Evolutionary conservation across 495 filamentous ascomycete species (phyloP).

Genomic region (Lasiosphaeriaceae sp.): DNA sequence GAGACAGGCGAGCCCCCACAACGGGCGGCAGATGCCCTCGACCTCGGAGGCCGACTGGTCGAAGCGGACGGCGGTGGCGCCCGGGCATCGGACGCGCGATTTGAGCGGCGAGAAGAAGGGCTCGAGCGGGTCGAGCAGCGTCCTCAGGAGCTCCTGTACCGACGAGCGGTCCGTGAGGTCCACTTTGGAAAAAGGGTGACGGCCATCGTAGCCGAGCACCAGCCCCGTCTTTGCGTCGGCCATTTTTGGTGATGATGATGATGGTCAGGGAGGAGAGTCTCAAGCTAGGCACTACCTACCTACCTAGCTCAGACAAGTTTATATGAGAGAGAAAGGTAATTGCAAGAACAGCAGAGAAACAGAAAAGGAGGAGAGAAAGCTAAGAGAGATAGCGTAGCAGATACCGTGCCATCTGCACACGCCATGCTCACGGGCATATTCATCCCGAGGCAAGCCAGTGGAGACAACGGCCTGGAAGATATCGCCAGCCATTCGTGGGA

Average conservation of each 20-base stretch:
- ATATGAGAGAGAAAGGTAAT: not conserved
- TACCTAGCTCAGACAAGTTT: not conserved
- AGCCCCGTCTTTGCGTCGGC: constrained; percentile 35
- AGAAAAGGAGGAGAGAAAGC: not conserved
- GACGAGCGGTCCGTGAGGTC: constrained; percentile 45
- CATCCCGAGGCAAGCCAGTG: not conserved
- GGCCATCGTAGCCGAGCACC: constrained; percentile 45
- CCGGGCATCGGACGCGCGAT: constrained; percentile 55
- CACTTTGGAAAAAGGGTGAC: constrained; percentile 49
- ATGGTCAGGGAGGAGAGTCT: not conserved
- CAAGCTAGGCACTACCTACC: not conserved
- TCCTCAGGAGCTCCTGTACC: constrained; percentile 54
- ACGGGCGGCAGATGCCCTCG: constrained; percentile 69
- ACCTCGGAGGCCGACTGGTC: constrained; percentile 74
- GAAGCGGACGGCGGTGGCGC: constrained; percentile 64
- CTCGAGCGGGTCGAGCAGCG: constrained; percentile 59
- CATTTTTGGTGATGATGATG: constrained; percentile 7
- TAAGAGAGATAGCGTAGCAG: not conserved
- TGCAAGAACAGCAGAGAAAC: not conserved
- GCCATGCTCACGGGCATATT: not conserved
- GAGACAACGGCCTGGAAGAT: constrained; percentile 5
- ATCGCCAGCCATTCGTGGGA: not conserved
- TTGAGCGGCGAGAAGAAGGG: constrained; percentile 59
- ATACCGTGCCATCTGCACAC: not conserved
- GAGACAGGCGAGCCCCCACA: constrained; percentile 70